Evolutionary conservation across 768 basidiomycete genomes (phyloP).

Genomic region (Nidularia sp.): DNA sequence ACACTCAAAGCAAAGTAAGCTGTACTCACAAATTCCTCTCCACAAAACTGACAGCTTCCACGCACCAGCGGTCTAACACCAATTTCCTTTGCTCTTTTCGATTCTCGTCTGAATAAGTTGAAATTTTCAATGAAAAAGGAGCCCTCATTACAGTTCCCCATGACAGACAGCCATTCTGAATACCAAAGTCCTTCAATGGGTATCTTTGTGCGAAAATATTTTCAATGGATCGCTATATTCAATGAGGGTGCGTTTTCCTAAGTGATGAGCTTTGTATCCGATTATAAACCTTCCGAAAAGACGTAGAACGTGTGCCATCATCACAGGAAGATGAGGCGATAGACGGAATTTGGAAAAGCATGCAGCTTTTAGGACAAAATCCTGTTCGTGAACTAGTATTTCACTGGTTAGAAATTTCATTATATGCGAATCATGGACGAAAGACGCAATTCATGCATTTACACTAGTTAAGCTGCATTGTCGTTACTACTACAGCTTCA

Average conservation of each 20-base stretch:
- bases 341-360: not conserved
- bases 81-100: conserved; percentile 51
- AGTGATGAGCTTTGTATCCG: not conserved
- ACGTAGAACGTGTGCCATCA: conserved; percentile 15
- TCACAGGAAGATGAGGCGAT: conserved; percentile 13
- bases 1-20: conserved; percentile 12
- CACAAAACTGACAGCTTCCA: too few species aligned
- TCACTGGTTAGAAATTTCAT: too few species aligned
- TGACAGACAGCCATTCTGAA: conserved; percentile 8
- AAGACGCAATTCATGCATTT: too few species aligned
- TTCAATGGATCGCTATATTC: conserved; percentile 45
- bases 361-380: not conserved
- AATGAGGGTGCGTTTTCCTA: conserved; percentile 31
- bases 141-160: conserved; percentile 8
- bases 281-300: not conserved
- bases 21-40: too few species aligned
- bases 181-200: conserved; percentile 33
- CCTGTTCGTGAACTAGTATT: not conserved
- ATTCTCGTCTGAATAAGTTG: conserved; percentile 49
- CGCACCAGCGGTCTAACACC: too few species aligned
- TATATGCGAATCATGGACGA: too few species aligned
- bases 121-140: conserved; percentile 42
- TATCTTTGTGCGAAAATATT: conserved; percentile 46
- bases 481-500: too few species aligned
- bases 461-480: too few species aligned